Conservation (phyloP, 2,329 filamentous ascomycete genomes). For the Neonectria magnoliae region DNA sequence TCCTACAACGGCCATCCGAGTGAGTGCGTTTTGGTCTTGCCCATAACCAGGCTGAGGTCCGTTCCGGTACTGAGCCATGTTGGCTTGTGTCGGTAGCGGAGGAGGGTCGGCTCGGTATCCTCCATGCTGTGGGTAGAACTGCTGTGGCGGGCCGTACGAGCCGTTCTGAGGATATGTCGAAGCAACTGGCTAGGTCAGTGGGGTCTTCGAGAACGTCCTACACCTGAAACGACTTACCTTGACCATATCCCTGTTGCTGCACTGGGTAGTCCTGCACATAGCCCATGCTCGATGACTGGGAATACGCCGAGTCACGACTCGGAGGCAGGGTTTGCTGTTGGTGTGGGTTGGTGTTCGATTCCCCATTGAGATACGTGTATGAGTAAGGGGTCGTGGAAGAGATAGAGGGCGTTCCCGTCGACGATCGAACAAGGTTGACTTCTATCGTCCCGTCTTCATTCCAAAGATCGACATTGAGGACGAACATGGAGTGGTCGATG, state of each 20-base stretch:
- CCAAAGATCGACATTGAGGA: constrained; percentile 74
- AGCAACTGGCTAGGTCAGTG: constrained; percentile 30
- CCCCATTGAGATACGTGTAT: constrained; percentile 64
- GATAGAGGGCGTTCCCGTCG: constrained; percentile 77
- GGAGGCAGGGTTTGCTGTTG: constrained; percentile 51
- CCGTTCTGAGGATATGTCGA: constrained; percentile 45
- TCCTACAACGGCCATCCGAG: constrained; percentile 52
- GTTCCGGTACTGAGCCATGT: constrained; percentile 43
- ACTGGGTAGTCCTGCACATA: constrained; percentile 48
- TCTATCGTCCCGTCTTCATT: constrained; percentile 72
- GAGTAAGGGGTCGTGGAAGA: constrained; percentile 82
- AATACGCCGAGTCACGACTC: constrained; percentile 49
- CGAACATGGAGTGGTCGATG: constrained; percentile 55
- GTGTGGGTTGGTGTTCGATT: constrained; percentile 42
- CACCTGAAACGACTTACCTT: constrained; percentile 41
- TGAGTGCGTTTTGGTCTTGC: constrained; percentile 45
- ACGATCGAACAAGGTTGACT: constrained; percentile 73
- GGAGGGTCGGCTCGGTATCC: constrained; percentile 44
- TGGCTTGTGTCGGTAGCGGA: constrained; percentile 42
- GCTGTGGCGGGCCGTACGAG: constrained; percentile 50
- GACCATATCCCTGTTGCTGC: constrained; percentile 44
- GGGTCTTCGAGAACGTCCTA: neutral
- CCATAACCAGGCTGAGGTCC: constrained; percentile 39
- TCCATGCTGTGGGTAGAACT: constrained; percentile 50
- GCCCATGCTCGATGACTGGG: constrained; percentile 40